phyloP scores from a whole-genome alignment of 2,329 filamentous ascomycete species.

The Cercospora sojina region DNA sequence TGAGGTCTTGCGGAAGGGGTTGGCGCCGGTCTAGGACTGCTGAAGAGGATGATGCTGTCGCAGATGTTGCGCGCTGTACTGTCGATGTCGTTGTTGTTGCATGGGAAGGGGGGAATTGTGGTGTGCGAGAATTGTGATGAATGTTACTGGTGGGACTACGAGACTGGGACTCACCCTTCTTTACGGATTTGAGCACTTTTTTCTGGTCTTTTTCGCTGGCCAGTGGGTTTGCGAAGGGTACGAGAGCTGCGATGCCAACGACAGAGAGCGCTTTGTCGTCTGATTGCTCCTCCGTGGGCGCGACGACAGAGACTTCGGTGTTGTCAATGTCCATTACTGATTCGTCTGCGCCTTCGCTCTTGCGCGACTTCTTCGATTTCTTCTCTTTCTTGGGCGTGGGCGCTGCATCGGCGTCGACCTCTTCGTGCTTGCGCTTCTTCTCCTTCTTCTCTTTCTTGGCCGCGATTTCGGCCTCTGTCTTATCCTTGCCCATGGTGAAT shows the following conservation, averaged over 20 bases:
- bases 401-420: conserved; percentile 20
- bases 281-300: conserved; percentile 42
- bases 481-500: conserved; percentile 40
- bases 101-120: background rate
- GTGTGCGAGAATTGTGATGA: background rate
- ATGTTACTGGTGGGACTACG: conserved; percentile 9
- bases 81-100: background rate
- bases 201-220: conserved; percentile 73
- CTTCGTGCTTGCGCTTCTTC: conserved; percentile 39
- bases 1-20: conserved; percentile 7
- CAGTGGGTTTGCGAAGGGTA: conserved; percentile 80
- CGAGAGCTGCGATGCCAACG: conserved; percentile 56
- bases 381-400: conserved; percentile 49
- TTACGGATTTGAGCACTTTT: conserved; percentile 65
- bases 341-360: conserved; percentile 54
- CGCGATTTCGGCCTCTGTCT: conserved; percentile 39
- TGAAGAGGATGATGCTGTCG: conserved; percentile 1
- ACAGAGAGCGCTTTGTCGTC: conserved; percentile 42
- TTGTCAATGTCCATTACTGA: conserved; percentile 30
- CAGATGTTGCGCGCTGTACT: background rate
- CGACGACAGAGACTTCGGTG: conserved; percentile 30
- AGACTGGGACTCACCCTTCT: conserved; percentile 51
- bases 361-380: conserved; percentile 57
- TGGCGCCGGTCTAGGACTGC: background rate
- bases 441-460: conserved; percentile 41